phyloP scores from a whole-genome alignment of 2,329 filamentous ascomycete species.

The Aspergillus ruber region DNA sequence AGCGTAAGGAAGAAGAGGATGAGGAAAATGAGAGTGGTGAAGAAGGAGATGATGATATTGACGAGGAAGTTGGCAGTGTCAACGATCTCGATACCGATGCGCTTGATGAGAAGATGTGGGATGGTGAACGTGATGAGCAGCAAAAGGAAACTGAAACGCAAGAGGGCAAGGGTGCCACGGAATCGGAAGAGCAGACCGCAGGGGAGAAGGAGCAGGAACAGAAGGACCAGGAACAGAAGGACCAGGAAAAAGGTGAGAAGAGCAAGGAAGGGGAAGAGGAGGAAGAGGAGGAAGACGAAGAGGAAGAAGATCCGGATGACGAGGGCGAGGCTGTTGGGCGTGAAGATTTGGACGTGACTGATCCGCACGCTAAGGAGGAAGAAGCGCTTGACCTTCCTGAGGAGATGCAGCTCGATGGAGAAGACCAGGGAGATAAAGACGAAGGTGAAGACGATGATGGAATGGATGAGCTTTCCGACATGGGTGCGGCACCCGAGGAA shows the following conservation, averaged over 20 bases:
- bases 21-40: slow-evolving; percentile 58
- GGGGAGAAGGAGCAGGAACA: slow-evolving; percentile 44
- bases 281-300: slow-evolving; percentile 50
- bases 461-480: slow-evolving; percentile 43
- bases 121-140: slow-evolving; percentile 67
- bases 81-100: slow-evolving; percentile 84
- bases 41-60: slow-evolving; percentile 63
- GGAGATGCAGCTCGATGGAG: slow-evolving; percentile 74
- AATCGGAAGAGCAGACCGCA: slow-evolving; percentile 53
- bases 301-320: slow-evolving; percentile 45
- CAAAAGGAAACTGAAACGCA: slow-evolving; percentile 70
- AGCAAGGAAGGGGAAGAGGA: slow-evolving; percentile 48
- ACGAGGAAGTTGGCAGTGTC: slow-evolving; percentile 85
- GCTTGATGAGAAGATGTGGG: slow-evolving; percentile 99
- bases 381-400: slow-evolving; percentile 79
- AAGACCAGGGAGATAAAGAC: slow-evolving; percentile 57
- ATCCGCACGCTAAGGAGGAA: slow-evolving; percentile 73
- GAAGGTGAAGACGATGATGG: slow-evolving; percentile 38
- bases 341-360: slow-evolving; percentile 59
- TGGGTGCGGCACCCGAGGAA: slow-evolving; percentile 32
- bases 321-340: slow-evolving; percentile 58
- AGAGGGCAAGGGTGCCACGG: slow-evolving; percentile 45
- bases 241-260: slow-evolving; percentile 37
- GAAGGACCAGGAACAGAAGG: slow-evolving; percentile 41
- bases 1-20: slow-evolving; percentile 40